Evolutionary conservation across 2,329 filamentous ascomycete species (phyloP).

Genomic region (Ascochyta pisi): DNA sequence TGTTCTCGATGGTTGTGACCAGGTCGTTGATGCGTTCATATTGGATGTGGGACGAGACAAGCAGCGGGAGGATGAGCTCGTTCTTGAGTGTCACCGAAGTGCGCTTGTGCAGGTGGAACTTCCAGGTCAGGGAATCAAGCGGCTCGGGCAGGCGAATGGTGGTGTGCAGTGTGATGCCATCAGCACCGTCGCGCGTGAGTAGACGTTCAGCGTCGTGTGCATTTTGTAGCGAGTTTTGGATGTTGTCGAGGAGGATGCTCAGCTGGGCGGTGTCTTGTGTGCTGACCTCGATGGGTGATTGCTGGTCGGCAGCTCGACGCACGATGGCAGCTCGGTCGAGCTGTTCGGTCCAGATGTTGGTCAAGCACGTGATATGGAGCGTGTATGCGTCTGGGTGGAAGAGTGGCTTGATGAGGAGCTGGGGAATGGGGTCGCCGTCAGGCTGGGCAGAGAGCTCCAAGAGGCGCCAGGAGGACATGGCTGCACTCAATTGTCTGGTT

Average conservation of each 20-base stretch:
- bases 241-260: slow-evolving; percentile 68
- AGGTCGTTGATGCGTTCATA: slow-evolving; percentile 58
- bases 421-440: slow-evolving; percentile 54
- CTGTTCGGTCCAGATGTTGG: slow-evolving; percentile 74
- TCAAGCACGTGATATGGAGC: slow-evolving; percentile 73
- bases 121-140: slow-evolving; percentile 70
- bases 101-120: slow-evolving; percentile 61
- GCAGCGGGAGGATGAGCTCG: slow-evolving; percentile 61
- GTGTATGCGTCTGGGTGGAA: slow-evolving; percentile 66
- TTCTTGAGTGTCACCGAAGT: slow-evolving; percentile 53
- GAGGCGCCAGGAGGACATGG: slow-evolving; percentile 46
- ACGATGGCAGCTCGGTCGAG: slow-evolving; percentile 69
- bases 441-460: slow-evolving; percentile 36
- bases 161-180: slow-evolving; percentile 60
- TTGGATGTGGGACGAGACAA: slow-evolving; percentile 57
- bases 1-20: slow-evolving; percentile 59
- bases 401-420: slow-evolving; percentile 67
- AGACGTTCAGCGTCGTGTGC: slow-evolving; percentile 47
- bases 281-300: slow-evolving; percentile 76
- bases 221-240: slow-evolving; percentile 58
- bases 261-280: slow-evolving; percentile 71
- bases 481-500: background rate
- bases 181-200: slow-evolving; percentile 38
- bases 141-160: slow-evolving; percentile 68
- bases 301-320: slow-evolving; percentile 65